phyloP scores from a whole-genome alignment of 2,329 filamentous ascomycete species.

The Beauveria varroae region DNA sequence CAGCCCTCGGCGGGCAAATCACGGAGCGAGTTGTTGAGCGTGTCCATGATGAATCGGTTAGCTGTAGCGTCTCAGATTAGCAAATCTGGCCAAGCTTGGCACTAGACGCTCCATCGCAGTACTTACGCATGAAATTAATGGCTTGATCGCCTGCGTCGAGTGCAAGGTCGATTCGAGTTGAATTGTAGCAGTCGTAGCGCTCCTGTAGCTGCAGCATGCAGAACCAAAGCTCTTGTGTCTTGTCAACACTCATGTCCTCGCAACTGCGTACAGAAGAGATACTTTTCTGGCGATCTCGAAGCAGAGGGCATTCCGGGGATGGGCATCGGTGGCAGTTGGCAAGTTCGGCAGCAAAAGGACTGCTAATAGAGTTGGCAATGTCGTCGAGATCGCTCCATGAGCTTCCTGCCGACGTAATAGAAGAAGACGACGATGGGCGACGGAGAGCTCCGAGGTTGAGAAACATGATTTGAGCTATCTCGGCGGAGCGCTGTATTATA shows the following conservation, averaged over 20 bases:
- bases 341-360: neutral
- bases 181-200: conserved; percentile 41
- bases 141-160: conserved; percentile 33
- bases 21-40: conserved; percentile 30
- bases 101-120: neutral
- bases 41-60: conserved; percentile 34
- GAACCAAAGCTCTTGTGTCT: conserved; percentile 36
- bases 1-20: conserved; percentile 29
- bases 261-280: conserved; percentile 23
- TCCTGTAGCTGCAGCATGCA: conserved; percentile 42
- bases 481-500: neutral
- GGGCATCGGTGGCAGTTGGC: conserved; percentile 7
- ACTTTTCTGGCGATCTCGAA: conserved; percentile 12
- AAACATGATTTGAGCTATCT: neutral
- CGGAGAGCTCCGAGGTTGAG: neutral
- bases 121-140: conserved; percentile 35
- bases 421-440: neutral
- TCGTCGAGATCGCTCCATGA: conserved; percentile 9
- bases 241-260: conserved; percentile 27
- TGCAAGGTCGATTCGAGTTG: conserved; percentile 40
- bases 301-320: conserved; percentile 4
- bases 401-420: neutral
- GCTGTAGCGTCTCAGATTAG: conserved; percentile 18
- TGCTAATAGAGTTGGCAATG: neutral
- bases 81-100: neutral